Evolutionary conservation across 768 basidiomycete species (phyloP), one percentile per base, ranked within the genome.

Genomic region (Lentinula aciculospora): DNA sequence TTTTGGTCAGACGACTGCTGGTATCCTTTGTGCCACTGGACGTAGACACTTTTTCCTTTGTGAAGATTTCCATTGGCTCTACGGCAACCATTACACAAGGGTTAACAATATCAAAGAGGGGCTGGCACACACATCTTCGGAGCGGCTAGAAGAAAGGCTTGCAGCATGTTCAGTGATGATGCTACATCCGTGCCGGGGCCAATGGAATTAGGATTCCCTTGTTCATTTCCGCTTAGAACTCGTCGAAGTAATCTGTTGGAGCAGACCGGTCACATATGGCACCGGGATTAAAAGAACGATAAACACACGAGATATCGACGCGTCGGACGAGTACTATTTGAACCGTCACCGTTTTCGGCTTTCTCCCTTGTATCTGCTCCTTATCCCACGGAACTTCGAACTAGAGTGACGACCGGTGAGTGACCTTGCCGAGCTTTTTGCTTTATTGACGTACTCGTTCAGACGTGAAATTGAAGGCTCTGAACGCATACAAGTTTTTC

Each of bases 91-190:
- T 25, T 13, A 45, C n/a, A n/a, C n/a, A n/a, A n/a, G n/a, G n/a
- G n/a, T n/a, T n/a, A n/a, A n/a, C n/a, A 27, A 25, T 45, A 25
- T n/a, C 39, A 36, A 5, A 17, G 28, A 49, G 49, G 31, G 32
- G 27, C 10, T 42, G 32, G 6, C 19, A 29, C 47, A 39, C 39
- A 70, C 72, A 66, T 63, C 58, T 63, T 65, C 0, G 72, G 72
- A 4, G 67, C 50, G 1, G 70, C 67, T 56, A 71, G 72, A 21
- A 74, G 60, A 36, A 69, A 74, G 3, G 72, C 60, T 46, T 74
- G 72, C 3, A 74, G 57, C 68, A 74, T 68, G 39, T 69, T 72
- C 21, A 73, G 36, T 5, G 68, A 65, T 3, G 60, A 62, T 6
- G 61, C 59, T 1, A 63, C 59, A 29, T 67, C 63, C 13, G 62